Evolutionary conservation across 148 eudicot species (phyloP), one percentile per base, ranked within the genome.

Genomic region (Fagopyrum esculentum): DNA sequence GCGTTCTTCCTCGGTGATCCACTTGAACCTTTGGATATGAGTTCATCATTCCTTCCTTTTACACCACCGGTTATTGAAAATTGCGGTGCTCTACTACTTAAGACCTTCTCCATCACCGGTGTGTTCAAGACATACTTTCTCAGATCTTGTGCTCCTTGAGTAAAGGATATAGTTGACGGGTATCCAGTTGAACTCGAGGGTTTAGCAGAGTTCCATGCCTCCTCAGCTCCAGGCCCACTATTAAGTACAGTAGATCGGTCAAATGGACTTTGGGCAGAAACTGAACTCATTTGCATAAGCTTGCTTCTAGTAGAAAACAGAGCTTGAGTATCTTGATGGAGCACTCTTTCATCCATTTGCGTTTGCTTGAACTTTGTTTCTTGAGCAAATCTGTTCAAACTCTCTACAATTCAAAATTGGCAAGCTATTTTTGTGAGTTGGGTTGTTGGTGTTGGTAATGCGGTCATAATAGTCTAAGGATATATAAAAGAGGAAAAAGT

Each of bases 331-430:
- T 66, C 17, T 40, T 66, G 71, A 66, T 66, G 47, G 71, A 6
- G 7, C 6, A 46, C 9, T 66, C 47, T 40, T 45, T 63, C 44
- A 63, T 63, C 29, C 45, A 29, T 63, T 15, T 66, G 71, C n/a
- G 13, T 66, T 13, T 35, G 46, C 71, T 66, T 66, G 1, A 15
- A 13, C 71, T 66, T 66, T 0, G 46, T 66, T 66, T 66, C 71
- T 66, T 40, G 71, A 66, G 71, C 71, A 66, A 35, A 66, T 66
- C 47, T 66, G 10, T 66, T 66, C 47, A 66, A 40, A 8, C 71
- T 66, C 19, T 66, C 71, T 66, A 40, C 5, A 66, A 43, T 17
- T 13, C 47, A 40, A 29, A 29, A 29, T 2, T 29, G 11, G 3
- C 4, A 26, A 11, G 6, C 11, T 29, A 52, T 52, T 52, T 15